Evolutionary conservation across 768 basidiomycete genomes (phyloP), one percentile per base, ranked within the genome.

Genomic region (Boletus barrowsii): DNA sequence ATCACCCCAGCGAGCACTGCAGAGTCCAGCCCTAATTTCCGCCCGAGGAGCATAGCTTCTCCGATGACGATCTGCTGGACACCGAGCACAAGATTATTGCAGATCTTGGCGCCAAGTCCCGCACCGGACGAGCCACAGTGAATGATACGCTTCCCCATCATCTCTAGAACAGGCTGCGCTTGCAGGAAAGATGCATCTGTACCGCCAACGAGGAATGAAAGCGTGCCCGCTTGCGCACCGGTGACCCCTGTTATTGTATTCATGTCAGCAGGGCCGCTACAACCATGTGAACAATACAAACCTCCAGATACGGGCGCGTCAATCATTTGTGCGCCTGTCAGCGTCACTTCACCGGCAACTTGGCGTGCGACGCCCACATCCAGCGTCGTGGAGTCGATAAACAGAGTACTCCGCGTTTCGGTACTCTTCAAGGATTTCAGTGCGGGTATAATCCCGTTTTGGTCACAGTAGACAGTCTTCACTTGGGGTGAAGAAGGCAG

Each of bases 251-350:
- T 47, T 35, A 42, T 40, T 40, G 42, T 8, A 30, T 41, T 61
- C 42, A 65, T 35, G 29, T 32, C 33, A 37, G 9, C 5, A 29
- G 29, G 10, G n/a, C n/a, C n/a, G n/a, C 42, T 43, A 26, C 29
- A 37, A 51, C 29, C 46, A 49, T 47, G 18, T 17, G 26, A 50
- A 42, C 15, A 51, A 46, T 39, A 70, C 83, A 51, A 66, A 88
- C 92, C 94, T 52, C 95, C 95, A 45, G 92, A 94, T 1, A 98
- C 94, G 3, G 95, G 95, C 6, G 95, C 93, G 67, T 98, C 95
- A 20, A 97, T 78, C 83, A 97, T 93, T 39, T 72, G 72, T 8
- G 86, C 90, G 24, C 88, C 86, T 26, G 77, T 72, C 14, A 63
- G 53, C 10, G 72, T 74, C 1, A 90, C 81, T 22, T 77, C 72